These are phyloP conservation scores for Xerocomus nothofagi DNA, from an alignment of 1,284 basidiomycete species.

Conservation along the genomic window DNA sequence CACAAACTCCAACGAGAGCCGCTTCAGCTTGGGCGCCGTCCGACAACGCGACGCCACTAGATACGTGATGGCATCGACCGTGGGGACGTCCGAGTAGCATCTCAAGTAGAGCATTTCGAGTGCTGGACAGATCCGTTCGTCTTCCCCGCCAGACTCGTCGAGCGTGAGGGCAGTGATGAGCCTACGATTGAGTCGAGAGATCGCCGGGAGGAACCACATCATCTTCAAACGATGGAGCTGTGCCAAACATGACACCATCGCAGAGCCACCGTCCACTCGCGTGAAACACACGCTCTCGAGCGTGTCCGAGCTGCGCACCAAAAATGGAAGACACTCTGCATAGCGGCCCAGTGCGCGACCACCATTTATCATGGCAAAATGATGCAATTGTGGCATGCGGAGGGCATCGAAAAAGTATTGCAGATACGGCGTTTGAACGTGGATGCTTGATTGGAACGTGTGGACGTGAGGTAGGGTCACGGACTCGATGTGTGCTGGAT, in stretches of 20 bases:
- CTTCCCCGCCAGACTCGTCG: background rate
- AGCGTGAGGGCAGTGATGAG: conserved; percentile 25
- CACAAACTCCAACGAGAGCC: conserved; percentile 30
- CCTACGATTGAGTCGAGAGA: conserved; percentile 33
- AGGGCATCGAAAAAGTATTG: conserved; percentile 27
- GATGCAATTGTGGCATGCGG: conserved; percentile 26
- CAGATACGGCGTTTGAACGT: conserved; percentile 32
- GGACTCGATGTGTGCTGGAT: conserved; percentile 12
- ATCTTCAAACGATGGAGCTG: conserved; percentile 21
- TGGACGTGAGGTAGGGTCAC: conserved; percentile 32
- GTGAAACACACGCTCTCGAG: conserved; percentile 30
- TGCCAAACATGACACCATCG: conserved; percentile 23
- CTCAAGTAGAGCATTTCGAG: conserved; percentile 30
- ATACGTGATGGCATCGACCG: conserved; percentile 22
- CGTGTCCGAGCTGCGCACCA: conserved; percentile 30
- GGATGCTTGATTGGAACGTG: conserved; percentile 29
- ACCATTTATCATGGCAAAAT: conserved; percentile 30
- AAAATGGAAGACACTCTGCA: conserved; percentile 29
- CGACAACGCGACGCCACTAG: conserved; percentile 29
- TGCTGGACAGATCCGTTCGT: conserved; percentile 21
- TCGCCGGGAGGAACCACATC: conserved; percentile 27
- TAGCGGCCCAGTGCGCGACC: conserved; percentile 32
- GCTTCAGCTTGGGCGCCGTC: conserved; percentile 13
- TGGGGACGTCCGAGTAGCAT: conserved; percentile 28
- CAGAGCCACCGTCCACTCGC: conserved; percentile 25